Evolutionary conservation across 352 stramenopile genomes (phyloP).

Genomic region (Thraustotheca clavata): DNA sequence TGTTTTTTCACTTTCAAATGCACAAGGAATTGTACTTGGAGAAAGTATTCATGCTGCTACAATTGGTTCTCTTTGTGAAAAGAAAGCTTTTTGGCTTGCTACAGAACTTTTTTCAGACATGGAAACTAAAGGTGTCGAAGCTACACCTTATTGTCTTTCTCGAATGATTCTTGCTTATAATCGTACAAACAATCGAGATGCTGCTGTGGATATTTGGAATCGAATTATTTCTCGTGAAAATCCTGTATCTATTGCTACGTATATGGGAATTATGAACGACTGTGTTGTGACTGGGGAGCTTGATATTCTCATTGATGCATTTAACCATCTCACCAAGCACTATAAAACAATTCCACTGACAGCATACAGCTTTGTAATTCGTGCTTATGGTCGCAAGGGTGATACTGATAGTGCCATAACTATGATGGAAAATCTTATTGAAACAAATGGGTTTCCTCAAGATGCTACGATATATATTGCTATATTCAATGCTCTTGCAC

Average conservation of each 20-base stretch:
- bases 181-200: slow-evolving; percentile 51
- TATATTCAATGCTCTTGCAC: slow-evolving; percentile 75
- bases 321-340: slow-evolving; percentile 44
- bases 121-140: slow-evolving; percentile 45
- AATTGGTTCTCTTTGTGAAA: slow-evolving; percentile 55
- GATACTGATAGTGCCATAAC: slow-evolving; percentile 52
- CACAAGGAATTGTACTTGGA: slow-evolving; percentile 38
- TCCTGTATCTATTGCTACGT: slow-evolving; percentile 14
- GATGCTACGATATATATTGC: slow-evolving; percentile 49
- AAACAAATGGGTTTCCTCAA: slow-evolving; percentile 28
- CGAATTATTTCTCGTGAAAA: slow-evolving; percentile 50
- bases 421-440: slow-evolving; percentile 61
- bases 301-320: slow-evolving; percentile 51
- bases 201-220: slow-evolving; percentile 58
- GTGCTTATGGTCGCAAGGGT: slow-evolving; percentile 53
- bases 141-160: slow-evolving; percentile 63
- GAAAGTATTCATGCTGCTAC: slow-evolving; percentile 73
- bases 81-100: slow-evolving; percentile 56
- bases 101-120: slow-evolving; percentile 66
- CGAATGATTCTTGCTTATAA: slow-evolving; percentile 71
- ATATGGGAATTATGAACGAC: slow-evolving; percentile 44
- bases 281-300: slow-evolving; percentile 49
- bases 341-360: slow-evolving; percentile 37
- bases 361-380: slow-evolving; percentile 60
- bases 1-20: slow-evolving; percentile 48